Percentiles rank a stretch among this genome's conserved stretches.
phyloP scores from a whole-genome alignment of 2,329 filamentous ascomycete species.

The Colletotrichum sansevieriae region DNA sequence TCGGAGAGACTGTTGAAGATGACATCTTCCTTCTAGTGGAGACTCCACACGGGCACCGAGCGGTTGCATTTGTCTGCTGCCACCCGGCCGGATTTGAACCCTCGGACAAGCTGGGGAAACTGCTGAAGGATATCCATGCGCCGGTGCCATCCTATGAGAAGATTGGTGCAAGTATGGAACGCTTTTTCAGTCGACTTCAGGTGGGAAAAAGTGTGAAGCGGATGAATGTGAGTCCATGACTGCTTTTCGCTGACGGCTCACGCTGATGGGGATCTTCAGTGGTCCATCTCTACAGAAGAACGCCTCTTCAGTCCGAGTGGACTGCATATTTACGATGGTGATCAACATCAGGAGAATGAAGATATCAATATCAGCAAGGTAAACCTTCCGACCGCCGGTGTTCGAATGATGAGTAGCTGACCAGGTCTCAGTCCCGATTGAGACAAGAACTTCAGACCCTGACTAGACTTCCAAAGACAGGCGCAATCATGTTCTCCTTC shows the following conservation, averaged over 20 bases:
- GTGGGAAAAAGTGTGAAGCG: slow-evolving; percentile 63
- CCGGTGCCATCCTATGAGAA: slow-evolving; percentile 68
- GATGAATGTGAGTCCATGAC: slow-evolving; percentile 58
- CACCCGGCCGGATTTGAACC: slow-evolving; percentile 67
- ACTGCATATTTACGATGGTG: slow-evolving; percentile 53
- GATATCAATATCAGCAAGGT: slow-evolving; percentile 56
- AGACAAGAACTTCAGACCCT: slow-evolving; percentile 65
- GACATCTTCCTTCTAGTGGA: slow-evolving; percentile 65
- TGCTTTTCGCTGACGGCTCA: neutral
- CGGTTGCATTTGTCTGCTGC: slow-evolving; percentile 64
- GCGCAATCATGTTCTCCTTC: slow-evolving; percentile 66
- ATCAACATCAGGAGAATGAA: slow-evolving; percentile 51
- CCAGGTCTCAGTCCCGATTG: slow-evolving; percentile 51
- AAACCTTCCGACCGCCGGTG: neutral
- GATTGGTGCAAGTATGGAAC: slow-evolving; percentile 68
- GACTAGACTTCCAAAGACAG: slow-evolving; percentile 61
- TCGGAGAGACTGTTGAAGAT: slow-evolving; percentile 67
- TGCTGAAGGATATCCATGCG: slow-evolving; percentile 62
- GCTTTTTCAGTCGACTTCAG: slow-evolving; percentile 62
- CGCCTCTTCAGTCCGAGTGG: slow-evolving; percentile 56
- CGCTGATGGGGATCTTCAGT: slow-evolving; percentile 51
- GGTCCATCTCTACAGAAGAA: slow-evolving; percentile 61
- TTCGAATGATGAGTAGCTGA: slow-evolving; percentile 11
- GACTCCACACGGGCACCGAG: slow-evolving; percentile 56
- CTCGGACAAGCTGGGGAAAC: slow-evolving; percentile 61